Conservation (phyloP, 441 rosid genomes). For the Geranium incanum region DNA sequence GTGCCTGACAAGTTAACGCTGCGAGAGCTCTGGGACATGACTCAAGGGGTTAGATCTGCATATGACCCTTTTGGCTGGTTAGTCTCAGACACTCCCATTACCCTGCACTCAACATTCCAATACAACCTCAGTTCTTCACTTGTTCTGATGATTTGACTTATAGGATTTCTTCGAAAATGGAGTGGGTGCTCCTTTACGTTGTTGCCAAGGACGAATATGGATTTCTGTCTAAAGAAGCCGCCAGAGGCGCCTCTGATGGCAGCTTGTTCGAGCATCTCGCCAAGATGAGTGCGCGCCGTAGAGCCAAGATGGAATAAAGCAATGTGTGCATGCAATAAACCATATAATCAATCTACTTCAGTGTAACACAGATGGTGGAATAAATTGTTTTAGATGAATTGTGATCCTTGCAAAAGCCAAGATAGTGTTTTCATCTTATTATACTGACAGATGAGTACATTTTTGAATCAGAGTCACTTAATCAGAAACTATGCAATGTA, state of each 20-base stretch:
- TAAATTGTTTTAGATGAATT: too few relatives aligned
- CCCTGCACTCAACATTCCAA: background rate
- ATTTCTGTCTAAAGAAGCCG: conserved; percentile 58
- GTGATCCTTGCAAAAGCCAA: too few relatives aligned
- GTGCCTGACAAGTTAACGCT: conserved; percentile 34
- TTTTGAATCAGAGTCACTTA: background rate
- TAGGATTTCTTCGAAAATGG: conserved; percentile 48
- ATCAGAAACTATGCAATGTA: background rate
- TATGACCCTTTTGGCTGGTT: conserved; percentile 45
- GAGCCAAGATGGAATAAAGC: conserved; percentile 24
- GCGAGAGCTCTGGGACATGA: conserved; percentile 48
- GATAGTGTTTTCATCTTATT: background rate
- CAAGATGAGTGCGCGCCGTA: conserved; percentile 31
- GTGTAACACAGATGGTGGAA: too few relatives aligned
- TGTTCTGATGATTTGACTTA: background rate
- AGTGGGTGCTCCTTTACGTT: conserved; percentile 48
- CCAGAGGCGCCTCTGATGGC: conserved; percentile 65
- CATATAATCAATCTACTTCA: too few relatives aligned
- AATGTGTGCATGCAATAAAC: background rate
- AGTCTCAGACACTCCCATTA: conserved; percentile 10
- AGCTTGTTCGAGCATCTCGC: conserved; percentile 61
- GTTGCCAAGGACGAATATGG: conserved; percentile 71
- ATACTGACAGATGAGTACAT: background rate
- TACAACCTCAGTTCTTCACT: background rate
- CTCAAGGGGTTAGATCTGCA: conserved; percentile 35